Evolutionary conservation across 2,329 filamentous ascomycete genomes (phyloP).

Genomic region (Furcasterigmium sp.): DNA sequence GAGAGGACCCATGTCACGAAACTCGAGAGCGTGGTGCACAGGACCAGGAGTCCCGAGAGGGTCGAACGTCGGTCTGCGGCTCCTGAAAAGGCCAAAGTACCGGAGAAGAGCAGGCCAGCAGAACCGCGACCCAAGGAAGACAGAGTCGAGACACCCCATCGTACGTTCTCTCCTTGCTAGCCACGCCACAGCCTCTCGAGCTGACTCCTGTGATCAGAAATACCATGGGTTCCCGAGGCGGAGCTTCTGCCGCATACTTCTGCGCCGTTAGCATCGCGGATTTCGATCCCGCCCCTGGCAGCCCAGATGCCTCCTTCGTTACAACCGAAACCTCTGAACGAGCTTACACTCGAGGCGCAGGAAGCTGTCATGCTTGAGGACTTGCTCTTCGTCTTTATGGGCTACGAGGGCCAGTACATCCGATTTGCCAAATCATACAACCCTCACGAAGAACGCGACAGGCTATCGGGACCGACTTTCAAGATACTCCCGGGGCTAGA

Average conservation of each 20-base stretch:
- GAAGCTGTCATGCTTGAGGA: slow-evolving; percentile 87
- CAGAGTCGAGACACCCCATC: slow-evolving; percentile 42
- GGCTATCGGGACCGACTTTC: slow-evolving; percentile 76
- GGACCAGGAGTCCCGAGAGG: slow-evolving; percentile 54
- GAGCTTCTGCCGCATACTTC: slow-evolving; percentile 63
- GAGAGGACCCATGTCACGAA: slow-evolving; percentile 55
- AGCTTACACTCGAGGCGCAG: slow-evolving; percentile 73
- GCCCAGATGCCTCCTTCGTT: slow-evolving; percentile 63
- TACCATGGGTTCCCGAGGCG: slow-evolving; percentile 74
- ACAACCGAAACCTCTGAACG: slow-evolving; percentile 61
- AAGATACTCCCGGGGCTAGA: slow-evolving; percentile 79
- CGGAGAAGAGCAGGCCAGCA: slow-evolving; percentile 19
- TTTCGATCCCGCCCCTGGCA: slow-evolving; percentile 66
- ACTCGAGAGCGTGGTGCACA: slow-evolving; percentile 55
- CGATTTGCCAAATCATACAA: slow-evolving; percentile 80
- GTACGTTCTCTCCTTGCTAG: slow-evolving; percentile 31
- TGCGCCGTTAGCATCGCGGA: slow-evolving; percentile 65
- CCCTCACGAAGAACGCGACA: slow-evolving; percentile 78
- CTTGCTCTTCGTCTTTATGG: slow-evolving; percentile 93
- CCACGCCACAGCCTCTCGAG: background rate
- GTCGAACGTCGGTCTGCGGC: slow-evolving; percentile 38
- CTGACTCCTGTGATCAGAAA: slow-evolving; percentile 18
- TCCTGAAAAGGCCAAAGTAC: slow-evolving; percentile 23
- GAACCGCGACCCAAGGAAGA: slow-evolving; percentile 40
- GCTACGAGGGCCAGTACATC: slow-evolving; percentile 96